phyloP scores from a whole-genome alignment of 2,329 filamentous ascomycete species.

The Colletotrichum sp. region DNA sequence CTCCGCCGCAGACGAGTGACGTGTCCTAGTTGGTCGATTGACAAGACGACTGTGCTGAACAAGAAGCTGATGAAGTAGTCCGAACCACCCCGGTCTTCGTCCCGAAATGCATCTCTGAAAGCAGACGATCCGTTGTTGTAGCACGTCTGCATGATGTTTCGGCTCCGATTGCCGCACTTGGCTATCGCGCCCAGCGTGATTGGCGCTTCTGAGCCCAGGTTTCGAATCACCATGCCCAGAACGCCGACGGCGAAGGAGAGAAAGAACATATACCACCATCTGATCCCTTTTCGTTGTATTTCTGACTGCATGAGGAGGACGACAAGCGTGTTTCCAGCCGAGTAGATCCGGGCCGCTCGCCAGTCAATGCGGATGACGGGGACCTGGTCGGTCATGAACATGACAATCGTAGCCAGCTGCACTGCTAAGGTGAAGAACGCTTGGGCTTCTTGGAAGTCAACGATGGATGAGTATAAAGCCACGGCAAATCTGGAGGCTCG shows the following conservation, averaged over 20 bases:
- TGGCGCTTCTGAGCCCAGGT: background rate
- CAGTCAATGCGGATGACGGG: conserved; percentile 3
- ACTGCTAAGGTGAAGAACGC: conserved; percentile 26
- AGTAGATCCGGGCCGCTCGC: conserved; percentile 10
- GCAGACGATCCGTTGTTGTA: background rate
- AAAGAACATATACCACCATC: conserved; percentile 28
- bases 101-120: background rate
- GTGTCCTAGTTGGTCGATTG: background rate
- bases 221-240: conserved; percentile 15
- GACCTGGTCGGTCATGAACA: background rate
- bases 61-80: background rate
- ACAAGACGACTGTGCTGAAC: background rate
- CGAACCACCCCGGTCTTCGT: background rate
- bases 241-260: conserved; percentile 20
- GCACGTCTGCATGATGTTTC: background rate
- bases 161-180: background rate
- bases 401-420: conserved; percentile 26
- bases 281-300: conserved; percentile 25
- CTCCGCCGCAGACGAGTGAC: background rate
- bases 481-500: background rate
- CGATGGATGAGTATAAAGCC: background rate
- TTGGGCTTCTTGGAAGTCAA: conserved; percentile 27
- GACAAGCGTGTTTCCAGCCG: conserved; percentile 16
- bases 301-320: conserved; percentile 25
- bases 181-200: conserved; percentile 7